Evolutionary conservation across 768 basidiomycete genomes (phyloP).

Genomic region (Rhizopogon roseolus): DNA sequence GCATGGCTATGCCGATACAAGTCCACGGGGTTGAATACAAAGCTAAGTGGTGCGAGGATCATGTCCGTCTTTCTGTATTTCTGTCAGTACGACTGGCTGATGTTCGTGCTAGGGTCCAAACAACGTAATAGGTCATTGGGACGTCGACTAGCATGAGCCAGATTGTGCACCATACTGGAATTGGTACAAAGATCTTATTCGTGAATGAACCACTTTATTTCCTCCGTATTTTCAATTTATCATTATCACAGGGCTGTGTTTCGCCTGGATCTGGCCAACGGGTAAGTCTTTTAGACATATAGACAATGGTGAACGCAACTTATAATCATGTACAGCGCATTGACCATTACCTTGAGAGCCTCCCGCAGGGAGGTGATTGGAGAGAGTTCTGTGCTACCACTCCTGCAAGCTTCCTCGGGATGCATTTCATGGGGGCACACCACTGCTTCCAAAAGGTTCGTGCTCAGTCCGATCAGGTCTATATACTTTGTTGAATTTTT

Average conservation of each 20-base stretch:
- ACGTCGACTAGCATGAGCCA: constrained; percentile 19
- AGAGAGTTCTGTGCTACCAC: constrained; percentile 29
- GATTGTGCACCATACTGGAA: constrained; percentile 21
- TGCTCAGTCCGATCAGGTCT: background rate
- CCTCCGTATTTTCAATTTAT: background rate
- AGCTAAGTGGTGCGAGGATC: constrained; percentile 18
- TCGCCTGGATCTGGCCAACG: background rate
- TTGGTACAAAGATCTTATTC: constrained; percentile 17
- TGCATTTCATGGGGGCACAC: constrained; percentile 20
- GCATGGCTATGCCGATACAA: constrained; percentile 16
- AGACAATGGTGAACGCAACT: background rate
- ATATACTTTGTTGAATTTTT: background rate
- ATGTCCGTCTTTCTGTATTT: constrained; percentile 6
- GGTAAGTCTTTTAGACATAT: background rate
- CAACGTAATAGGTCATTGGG: constrained; percentile 22
- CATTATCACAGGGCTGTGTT: background rate
- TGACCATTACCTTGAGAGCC: constrained; percentile 24
- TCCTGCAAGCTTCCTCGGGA: constrained; percentile 18
- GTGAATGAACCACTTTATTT: background rate
- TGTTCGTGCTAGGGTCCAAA: constrained; percentile 8
- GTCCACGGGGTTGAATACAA: constrained; percentile 15
- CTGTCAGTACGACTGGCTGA: background rate
- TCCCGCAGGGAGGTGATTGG: constrained; percentile 24
- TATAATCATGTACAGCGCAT: constrained; percentile 14
- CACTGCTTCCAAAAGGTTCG: constrained; percentile 19